Evolutionary conservation across 495 filamentous ascomycete genomes (phyloP), one percentile per base, ranked within the genome.

Genomic region (Xylaria cubensis): DNA sequence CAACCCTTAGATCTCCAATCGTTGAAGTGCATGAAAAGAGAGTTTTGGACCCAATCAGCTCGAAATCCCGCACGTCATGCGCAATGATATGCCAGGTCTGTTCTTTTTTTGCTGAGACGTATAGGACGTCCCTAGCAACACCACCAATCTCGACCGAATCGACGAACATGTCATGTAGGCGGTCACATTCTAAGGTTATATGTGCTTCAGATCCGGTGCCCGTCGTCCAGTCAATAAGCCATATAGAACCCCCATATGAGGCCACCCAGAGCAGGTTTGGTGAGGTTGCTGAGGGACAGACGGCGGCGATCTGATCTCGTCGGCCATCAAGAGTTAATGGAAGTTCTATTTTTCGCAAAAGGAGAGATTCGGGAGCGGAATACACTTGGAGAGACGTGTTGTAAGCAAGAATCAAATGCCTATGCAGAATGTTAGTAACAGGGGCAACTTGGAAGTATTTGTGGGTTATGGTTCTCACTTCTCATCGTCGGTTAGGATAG

Each of bases 401-500:
- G 72, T 85, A 86, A 21, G 83, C 77, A 51, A 97, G 74, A 39
- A 97, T 87, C 32, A 98, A 76, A 82, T 90, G 86, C 72, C 92
- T 94, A 71, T 61, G 9, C 50, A 32, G 21, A n/a, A 72, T 64
- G 69, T 85, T 69, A 84, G 80, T 64, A 77, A 8, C 59, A 41
- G 74, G 48, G 58, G 13, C 32, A 56, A 48, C 46, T 12, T 34
- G 69, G 7, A 21, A 17, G 6, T 56, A 10, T 29, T 41, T 21
- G 53, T 21, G 29, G 12, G 68, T 19, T 32, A 39, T 42, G 42
- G 24, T 61, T 81, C 90, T 75, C 84, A 97, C 93, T 91, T 89
- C 81, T 97, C 94, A 82, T 98, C 92, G 6, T 75, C 72, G 15
- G 93, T 91, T 80, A 97, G 91, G 29, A 94, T 83, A 0, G 95